Evolutionary conservation across 495 filamentous ascomycete genomes (phyloP), one percentile per base, ranked within the genome.

Genomic region (Aspergillus campestris): DNA sequence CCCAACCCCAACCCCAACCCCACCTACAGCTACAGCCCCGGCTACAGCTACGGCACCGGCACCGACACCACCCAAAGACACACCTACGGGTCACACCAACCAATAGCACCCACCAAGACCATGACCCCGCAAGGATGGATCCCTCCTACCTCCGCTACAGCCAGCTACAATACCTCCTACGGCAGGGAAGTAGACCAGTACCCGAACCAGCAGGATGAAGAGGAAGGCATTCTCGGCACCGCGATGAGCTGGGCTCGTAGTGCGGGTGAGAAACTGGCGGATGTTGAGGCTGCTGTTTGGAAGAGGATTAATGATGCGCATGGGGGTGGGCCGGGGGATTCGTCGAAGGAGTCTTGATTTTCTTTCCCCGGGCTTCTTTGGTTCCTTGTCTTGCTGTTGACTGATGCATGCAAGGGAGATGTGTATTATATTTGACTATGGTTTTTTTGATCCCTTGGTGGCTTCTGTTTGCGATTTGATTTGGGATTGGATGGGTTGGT

Each of bases 221-320:
- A 70, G 11, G 63, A 64, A 6, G 70, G 76, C 0, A 57, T 81
- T 8, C 67, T 77, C 61, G 70, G 64, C 5, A 69, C 67, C 10
- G 80, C 80, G 3, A 81, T 72, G 68, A 74, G 74, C 48, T 80
- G 79, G 76, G 70, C 77, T 38, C 70, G 73, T 51, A 75, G 64
- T 35, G 82, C 78, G 7, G 82, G 83, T 42, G 66, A 69, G 49
- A 81, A 78, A 59, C 56, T 86, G 40, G 71, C 67, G 8, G 77
- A 80, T 42, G 77, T 77, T 13, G 82, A 86, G 64, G 77, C 70
- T 47, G 78, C 81, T 66, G 75, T 85, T n/a, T 87, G 84, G 83
- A 82, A 68, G 65, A 71, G 71, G 59, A 81, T 83, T 53, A 83
- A 81, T 60, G 56, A 64, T 50, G 60, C 58, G 11, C 67, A 71